Conservation (phyloP, 192 early-diverging fungal species). For the Gaertneriomyces semiglobifer region DNA sequence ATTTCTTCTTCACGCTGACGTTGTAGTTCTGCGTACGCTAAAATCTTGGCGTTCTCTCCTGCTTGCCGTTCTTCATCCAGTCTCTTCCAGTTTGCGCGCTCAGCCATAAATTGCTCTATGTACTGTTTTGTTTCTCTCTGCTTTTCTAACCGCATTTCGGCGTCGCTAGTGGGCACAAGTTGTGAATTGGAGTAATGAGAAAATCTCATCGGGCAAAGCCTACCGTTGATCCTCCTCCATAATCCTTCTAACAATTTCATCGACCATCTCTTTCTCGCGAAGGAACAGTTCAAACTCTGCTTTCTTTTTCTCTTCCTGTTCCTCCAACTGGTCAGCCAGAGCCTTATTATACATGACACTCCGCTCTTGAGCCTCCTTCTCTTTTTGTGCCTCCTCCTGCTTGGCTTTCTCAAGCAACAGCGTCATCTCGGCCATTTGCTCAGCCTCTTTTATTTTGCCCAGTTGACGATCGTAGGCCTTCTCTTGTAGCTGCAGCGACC, state of each 20-base stretch:
- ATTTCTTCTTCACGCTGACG: constrained; percentile 38
- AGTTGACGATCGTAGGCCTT: constrained; percentile 36
- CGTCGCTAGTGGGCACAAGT: constrained; percentile 31
- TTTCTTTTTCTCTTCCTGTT: constrained; percentile 42
- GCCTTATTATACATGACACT: constrained; percentile 44
- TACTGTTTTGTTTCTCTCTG: constrained; percentile 56
- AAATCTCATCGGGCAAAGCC: background rate
- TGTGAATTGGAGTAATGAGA: too few relatives aligned
- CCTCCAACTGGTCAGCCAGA: constrained; percentile 49
- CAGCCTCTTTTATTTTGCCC: constrained; percentile 28
- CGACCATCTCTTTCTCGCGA: constrained; percentile 61
- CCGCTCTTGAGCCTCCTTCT: constrained; percentile 37
- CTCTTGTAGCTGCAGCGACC: constrained; percentile 52
- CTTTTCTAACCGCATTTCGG: constrained; percentile 43
- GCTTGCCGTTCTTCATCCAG: constrained; percentile 36
- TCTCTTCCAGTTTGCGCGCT: constrained; percentile 46
- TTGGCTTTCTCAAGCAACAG: constrained; percentile 31
- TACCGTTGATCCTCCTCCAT: constrained; percentile 49
- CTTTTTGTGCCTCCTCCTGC: constrained; percentile 41
- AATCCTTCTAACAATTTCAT: constrained; percentile 53
- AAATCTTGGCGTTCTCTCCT: constrained; percentile 51
- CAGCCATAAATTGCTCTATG: constrained; percentile 49
- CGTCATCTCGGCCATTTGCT: constrained; percentile 40
- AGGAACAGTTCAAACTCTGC: constrained; percentile 55
- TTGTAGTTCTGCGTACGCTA: constrained; percentile 47